These are phyloP conservation scores for Chlamydomonas reinhardtii DNA, from an alignment of 163 green algal genomes.

Conservation along the genomic window DNA sequence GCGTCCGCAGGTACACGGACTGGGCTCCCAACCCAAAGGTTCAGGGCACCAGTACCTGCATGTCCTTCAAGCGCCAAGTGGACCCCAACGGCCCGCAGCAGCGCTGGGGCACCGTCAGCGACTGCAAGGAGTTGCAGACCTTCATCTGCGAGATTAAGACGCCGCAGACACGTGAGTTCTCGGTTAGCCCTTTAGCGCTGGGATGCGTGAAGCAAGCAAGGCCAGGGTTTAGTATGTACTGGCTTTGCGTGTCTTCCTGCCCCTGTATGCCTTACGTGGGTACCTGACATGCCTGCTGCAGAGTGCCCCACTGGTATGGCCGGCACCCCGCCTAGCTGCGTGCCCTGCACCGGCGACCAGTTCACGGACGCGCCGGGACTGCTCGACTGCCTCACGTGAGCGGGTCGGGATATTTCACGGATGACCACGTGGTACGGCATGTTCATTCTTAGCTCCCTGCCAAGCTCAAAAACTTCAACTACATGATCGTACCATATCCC, in stretches of 20 bases:
- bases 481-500: neutral
- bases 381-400: slow-evolving; percentile 5
- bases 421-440: too few relatives aligned
- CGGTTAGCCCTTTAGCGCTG: too few relatives aligned
- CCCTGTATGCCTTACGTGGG: too few relatives aligned
- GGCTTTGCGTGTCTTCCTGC: too few relatives aligned
- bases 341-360: neutral
- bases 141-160: slow-evolving; percentile 17
- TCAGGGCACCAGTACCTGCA: neutral
- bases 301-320: slow-evolving; percentile 5
- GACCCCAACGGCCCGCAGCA: neutral
- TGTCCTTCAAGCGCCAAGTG: neutral
- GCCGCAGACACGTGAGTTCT: neutral
- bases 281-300: neutral
- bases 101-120: neutral
- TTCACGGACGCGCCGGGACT: neutral
- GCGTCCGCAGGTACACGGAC: slow-evolving; percentile 14
- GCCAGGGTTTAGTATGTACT: too few relatives aligned
- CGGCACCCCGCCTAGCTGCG: neutral
- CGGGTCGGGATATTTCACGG: neutral
- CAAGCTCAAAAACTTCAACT: too few relatives aligned
- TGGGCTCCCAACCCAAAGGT: neutral
- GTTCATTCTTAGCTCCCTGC: too few relatives aligned
- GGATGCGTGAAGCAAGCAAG: too few relatives aligned
- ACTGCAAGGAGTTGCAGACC: neutral